These are phyloP conservation scores for Schrenkiella parvula DNA, from an alignment of 345 rosid species.

Conservation along the genomic window DNA sequence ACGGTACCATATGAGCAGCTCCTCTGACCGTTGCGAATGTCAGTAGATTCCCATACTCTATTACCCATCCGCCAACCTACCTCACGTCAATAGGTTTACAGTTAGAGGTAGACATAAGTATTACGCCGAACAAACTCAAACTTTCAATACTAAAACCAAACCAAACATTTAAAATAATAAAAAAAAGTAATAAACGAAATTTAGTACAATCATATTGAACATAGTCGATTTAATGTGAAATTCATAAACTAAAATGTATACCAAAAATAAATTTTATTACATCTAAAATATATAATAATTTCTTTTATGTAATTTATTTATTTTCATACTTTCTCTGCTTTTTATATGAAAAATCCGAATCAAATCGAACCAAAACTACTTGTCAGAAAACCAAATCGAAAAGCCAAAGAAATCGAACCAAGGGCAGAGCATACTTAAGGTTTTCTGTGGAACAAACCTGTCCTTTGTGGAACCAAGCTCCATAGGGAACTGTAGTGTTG, in stretches of 20 bases:
- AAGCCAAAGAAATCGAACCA: background rate
- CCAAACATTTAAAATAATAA: background rate
- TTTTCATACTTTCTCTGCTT: background rate
- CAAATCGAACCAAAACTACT: background rate
- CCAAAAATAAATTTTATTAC: background rate
- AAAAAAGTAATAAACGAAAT: background rate
- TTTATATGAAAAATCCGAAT: background rate
- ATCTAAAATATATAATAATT: background rate
- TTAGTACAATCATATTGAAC: background rate
- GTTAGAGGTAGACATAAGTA: background rate
- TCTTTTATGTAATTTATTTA: background rate
- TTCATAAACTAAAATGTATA: background rate
- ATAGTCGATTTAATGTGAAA: background rate
- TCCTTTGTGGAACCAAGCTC: constrained; percentile 83
- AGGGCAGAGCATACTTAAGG: background rate
- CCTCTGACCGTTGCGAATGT: constrained; percentile 84
- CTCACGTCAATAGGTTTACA: background rate
- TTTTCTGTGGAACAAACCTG: constrained; percentile 45
- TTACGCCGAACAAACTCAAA: background rate
- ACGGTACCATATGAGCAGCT: constrained; percentile 97
- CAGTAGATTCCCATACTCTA: constrained; percentile 68
- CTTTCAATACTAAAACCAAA: background rate
- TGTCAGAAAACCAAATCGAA: background rate
- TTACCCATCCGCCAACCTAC: constrained; percentile 87
- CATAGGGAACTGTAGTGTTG: constrained; percentile 63